Evolutionary conservation across 140 eudicot species (phyloP).

Genomic region (Eryngium alpinum): DNA sequence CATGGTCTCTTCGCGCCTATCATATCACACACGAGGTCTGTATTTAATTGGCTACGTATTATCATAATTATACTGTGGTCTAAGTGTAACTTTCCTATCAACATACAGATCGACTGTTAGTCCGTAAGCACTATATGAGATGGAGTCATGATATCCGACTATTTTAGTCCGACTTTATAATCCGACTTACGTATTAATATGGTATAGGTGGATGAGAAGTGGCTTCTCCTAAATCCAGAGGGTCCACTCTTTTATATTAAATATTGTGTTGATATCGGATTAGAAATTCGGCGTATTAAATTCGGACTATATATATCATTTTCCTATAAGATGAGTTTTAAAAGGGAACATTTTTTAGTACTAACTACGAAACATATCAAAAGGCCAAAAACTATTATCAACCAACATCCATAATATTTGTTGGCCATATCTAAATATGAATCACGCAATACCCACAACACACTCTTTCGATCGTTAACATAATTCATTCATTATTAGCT

Average conservation of each 20-base stretch:
- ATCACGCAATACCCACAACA: constrained; percentile 92
- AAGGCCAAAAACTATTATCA: background rate
- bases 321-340: too few species aligned
- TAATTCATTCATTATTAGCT: too few species aligned
- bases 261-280: too few species aligned
- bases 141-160: too few species aligned
- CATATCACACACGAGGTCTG: constrained; percentile 72
- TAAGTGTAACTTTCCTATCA: constrained; percentile 79
- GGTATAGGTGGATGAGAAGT: too few species aligned
- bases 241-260: too few species aligned
- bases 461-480: too few species aligned
- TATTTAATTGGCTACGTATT: constrained; percentile 56
- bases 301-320: too few species aligned
- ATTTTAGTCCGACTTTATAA: too few species aligned
- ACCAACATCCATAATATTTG: constrained; percentile 94
- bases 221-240: too few species aligned
- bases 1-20: constrained; percentile 85
- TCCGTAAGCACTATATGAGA: background rate
- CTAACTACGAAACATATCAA: background rate
- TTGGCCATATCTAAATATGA: constrained; percentile 94
- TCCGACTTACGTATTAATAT: too few species aligned
- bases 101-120: constrained; percentile 64
- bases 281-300: too few species aligned
- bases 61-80: constrained; percentile 76
- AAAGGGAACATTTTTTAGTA: background rate